phyloP scores from a whole-genome alignment of 2,329 filamentous ascomycete genomes.

The Colletotrichum zoysiae region DNA sequence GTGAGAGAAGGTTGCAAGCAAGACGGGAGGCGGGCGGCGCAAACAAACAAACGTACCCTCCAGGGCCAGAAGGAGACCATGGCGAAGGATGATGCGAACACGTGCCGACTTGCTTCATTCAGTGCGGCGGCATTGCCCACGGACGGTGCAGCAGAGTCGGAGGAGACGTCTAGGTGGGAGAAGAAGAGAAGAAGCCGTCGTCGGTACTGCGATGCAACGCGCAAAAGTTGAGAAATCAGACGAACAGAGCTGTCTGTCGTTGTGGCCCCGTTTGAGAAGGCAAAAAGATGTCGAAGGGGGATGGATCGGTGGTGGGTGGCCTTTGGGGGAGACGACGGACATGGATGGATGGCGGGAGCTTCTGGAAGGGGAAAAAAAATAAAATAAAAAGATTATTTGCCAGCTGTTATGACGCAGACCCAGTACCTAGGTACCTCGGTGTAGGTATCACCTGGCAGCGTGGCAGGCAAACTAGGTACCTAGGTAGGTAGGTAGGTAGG shows the following conservation, averaged over 20 bases:
- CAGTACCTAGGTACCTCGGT: no score
- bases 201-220: slow-evolving; percentile 6
- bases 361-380: background rate
- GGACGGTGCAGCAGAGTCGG: background rate
- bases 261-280: slow-evolving; percentile 16
- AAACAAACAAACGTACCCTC: slow-evolving; percentile 71
- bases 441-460: background rate
- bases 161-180: background rate
- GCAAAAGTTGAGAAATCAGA: slow-evolving; percentile 1
- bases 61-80: slow-evolving; percentile 93
- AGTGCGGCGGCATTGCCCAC: slow-evolving; percentile 35
- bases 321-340: background rate
- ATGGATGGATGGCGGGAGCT: background rate
- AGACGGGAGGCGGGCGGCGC: background rate
- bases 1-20: background rate
- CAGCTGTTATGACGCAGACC: slow-evolving; percentile 23
- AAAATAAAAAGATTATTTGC: background rate
- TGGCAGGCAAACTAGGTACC: no score
- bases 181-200: background rate
- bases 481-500: no score
- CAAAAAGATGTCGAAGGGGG: slow-evolving; percentile 13
- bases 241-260: slow-evolving; percentile 14
- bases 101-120: slow-evolving; percentile 37
- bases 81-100: slow-evolving; percentile 37
- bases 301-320: slow-evolving; percentile 8